Conservation (phyloP, 139 green algal genomes). For the Chlorella sp. region DNA sequence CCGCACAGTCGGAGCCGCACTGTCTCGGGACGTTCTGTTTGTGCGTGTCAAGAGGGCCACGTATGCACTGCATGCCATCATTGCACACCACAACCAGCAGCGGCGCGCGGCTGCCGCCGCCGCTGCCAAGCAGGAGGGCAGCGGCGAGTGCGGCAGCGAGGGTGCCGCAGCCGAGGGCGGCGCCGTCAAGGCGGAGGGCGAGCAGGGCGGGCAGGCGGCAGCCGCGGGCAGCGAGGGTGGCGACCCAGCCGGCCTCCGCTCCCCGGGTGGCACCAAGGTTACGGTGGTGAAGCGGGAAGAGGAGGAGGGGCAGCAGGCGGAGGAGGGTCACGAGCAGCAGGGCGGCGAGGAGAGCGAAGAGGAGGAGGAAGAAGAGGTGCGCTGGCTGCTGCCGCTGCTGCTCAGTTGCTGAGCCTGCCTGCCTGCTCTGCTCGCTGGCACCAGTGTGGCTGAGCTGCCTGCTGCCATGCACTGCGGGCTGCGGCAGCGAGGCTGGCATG, state of each 20-base stretch:
- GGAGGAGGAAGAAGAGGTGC: constrained; percentile 21
- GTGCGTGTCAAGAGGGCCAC: constrained; percentile 71
- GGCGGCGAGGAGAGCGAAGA: constrained; percentile 56
- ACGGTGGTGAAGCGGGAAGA: constrained; percentile 33
- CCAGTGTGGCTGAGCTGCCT: too few relatives aligned
- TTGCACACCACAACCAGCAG: neutral
- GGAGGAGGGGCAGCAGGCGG: constrained; percentile 32
- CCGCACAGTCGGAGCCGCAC: constrained; percentile 65
- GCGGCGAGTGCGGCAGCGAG: neutral
- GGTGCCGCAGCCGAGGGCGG: neutral
- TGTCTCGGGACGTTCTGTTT: constrained; percentile 90
- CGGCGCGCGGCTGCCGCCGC: neutral
- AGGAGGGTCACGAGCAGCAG: constrained; percentile 43
- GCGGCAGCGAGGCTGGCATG: too few relatives aligned
- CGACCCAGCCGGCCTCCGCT: neutral
- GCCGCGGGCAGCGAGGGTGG: neutral
- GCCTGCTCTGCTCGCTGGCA: too few relatives aligned
- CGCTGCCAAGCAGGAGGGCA: too few relatives aligned
- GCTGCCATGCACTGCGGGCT: too few relatives aligned
- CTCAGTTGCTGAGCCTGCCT: too few relatives aligned
- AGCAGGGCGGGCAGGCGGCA: neutral
- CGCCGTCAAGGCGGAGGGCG: neutral
- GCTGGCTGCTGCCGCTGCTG: neutral
- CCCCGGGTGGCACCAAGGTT: neutral
- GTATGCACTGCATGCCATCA: constrained; percentile 77